Percentiles rank a stretch among this genome's conserved stretches.
Evolutionary conservation across 2,329 filamentous ascomycete genomes (phyloP).

Genomic region (Apiospora koreana): DNA sequence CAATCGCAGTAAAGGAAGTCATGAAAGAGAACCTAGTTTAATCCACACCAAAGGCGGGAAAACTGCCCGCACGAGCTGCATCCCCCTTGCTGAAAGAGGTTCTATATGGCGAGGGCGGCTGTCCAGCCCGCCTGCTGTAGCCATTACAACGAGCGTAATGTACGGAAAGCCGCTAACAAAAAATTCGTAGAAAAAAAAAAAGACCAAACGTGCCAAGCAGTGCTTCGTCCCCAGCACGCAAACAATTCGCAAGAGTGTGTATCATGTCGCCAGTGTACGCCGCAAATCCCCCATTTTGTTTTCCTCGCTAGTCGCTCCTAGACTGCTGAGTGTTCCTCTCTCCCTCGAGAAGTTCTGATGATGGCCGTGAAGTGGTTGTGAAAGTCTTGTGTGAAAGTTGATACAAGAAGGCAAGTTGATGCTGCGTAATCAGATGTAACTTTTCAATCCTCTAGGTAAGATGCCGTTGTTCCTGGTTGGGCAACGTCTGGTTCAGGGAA

Average conservation of each 20-base stretch:
- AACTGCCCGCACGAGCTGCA: constrained; percentile 13
- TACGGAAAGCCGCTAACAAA: constrained; percentile 39
- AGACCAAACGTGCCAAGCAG: constrained; percentile 27
- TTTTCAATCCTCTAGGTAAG: constrained; percentile 38
- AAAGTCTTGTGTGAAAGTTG: constrained; percentile 39
- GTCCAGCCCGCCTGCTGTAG: constrained; percentile 38
- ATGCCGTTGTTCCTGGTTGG: constrained; percentile 25
- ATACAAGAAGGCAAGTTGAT: constrained; percentile 46
- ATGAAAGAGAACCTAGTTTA: constrained; percentile 30
- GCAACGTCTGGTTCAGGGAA: constrained; percentile 18
- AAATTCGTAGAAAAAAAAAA: constrained; percentile 11
- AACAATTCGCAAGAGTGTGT: constrained; percentile 12
- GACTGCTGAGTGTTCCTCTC: constrained; percentile 18
- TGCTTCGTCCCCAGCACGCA: constrained; percentile 14
- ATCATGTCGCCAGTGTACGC: constrained; percentile 30
- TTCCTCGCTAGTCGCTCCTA: constrained; percentile 11
- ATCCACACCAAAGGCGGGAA: constrained; percentile 38
- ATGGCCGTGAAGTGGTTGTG: constrained; percentile 32
- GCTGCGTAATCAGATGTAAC: constrained; percentile 37
- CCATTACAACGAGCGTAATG: constrained; percentile 56
- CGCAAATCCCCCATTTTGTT: constrained; percentile 21
- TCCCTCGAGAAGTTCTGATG: constrained; percentile 23
- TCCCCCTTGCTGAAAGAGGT: constrained; percentile 22
- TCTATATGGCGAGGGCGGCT: constrained; percentile 32
- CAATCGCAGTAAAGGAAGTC: constrained; percentile 24